Evolutionary conservation across 129 eudicot genomes (phyloP), one percentile per base, ranked within the genome.

Genomic region (Helianthus tuberosus): DNA sequence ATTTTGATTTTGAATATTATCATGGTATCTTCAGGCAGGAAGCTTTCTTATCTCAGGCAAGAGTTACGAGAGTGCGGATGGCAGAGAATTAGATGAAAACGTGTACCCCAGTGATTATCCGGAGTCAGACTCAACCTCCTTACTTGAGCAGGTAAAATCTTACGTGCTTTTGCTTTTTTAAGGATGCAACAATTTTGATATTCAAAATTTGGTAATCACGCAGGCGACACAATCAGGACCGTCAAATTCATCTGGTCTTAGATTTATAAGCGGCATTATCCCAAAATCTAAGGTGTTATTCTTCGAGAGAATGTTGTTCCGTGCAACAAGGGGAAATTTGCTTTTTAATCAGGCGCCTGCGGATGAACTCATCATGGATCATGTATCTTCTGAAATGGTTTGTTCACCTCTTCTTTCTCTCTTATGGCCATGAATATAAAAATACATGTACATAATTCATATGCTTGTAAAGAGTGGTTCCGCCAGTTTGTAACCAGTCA

Each of bases 241-340:
- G 15, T 81, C 91, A 70, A 76, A 73, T 80, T 85, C 75, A 74
- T 84, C 97, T 71, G 97, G 99, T 73, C 90, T 95, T 29, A 88
- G 91, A 77, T 95, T 89, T 82, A 87, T 95, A 17, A 83, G 99
- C 82, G 99, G 99, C 71, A 91, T 91, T 44, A 91, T 95, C 47
- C 80, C 83, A 44, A 84, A 88, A 82, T 85, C 93, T 25, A 91
- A 95, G 82, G 89, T 71, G n/a, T 81, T 88, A 17, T 85, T 68
- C 66, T 95, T 95, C 77, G 99, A 95, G 79, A 85, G 99, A 79
- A 95, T 95, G 89, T 36, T 95, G 84, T 95, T 95, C 62, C 96
- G 99, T 72, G 96, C 99, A 59, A 95, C 99, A 41, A 95, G 99
- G 71, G 99, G 99, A 47, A 95, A 95, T 80, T 81, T 95, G 89